These are phyloP conservation scores for Fusarium penzigii DNA, from an alignment of 2,329 filamentous ascomycete genomes.

Conservation along the genomic window DNA sequence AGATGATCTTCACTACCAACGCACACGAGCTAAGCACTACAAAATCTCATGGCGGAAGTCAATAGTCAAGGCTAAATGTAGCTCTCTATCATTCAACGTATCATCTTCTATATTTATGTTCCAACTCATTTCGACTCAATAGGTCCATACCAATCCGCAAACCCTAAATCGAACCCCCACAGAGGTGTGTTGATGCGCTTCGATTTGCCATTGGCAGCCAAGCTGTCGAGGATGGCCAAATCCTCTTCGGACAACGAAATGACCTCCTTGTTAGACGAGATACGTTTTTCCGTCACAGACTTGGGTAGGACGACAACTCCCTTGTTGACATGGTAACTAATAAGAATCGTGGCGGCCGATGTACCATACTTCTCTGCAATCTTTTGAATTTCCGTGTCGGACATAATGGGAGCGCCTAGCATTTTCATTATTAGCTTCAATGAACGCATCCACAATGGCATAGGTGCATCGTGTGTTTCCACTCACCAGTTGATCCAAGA, in stretches of 20 bases:
- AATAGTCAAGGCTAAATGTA: too few species aligned
- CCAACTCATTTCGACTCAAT: background rate
- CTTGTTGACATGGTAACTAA: slow-evolving; percentile 24
- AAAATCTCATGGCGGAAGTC: too few species aligned
- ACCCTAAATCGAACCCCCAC: slow-evolving; percentile 33
- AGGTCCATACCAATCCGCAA: slow-evolving; percentile 34
- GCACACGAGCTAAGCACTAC: too few species aligned
- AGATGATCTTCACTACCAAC: too few species aligned
- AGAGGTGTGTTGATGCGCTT: slow-evolving; percentile 37
- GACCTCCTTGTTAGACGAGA: slow-evolving; percentile 16
- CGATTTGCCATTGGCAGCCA: slow-evolving; percentile 34
- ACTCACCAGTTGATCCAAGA: slow-evolving; percentile 14
- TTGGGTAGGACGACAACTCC: slow-evolving; percentile 22
- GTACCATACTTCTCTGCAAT: slow-evolving; percentile 24
- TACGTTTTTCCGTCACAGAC: slow-evolving; percentile 21
- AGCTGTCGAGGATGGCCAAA: slow-evolving; percentile 5
- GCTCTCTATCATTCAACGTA: too few species aligned
- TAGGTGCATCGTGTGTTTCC: background rate
- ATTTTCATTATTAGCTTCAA: background rate
- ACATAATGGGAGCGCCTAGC: slow-evolving; percentile 5
- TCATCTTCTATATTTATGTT: too few species aligned
- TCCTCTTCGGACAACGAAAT: slow-evolving; percentile 16
- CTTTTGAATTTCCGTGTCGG: slow-evolving; percentile 4
- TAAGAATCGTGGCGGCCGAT: slow-evolving; percentile 22
- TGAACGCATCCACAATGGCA: background rate